phyloP scores from a whole-genome alignment of 2,329 filamentous ascomycete genomes.

The Tolypocladium amazonense region DNA sequence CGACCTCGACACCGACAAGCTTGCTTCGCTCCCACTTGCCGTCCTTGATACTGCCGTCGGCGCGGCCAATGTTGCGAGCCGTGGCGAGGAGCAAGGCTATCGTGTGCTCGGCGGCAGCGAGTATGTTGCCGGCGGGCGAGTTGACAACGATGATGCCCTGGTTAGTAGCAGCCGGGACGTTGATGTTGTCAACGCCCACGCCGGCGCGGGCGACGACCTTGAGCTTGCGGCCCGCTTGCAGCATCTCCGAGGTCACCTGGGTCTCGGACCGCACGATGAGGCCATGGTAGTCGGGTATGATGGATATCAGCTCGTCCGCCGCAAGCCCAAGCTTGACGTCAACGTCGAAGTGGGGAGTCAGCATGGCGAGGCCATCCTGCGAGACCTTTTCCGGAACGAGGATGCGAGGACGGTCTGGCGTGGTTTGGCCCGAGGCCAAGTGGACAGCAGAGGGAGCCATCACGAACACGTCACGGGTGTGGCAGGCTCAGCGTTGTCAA shows the following conservation, averaged over 20 bases:
- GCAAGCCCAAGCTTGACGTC: slow-evolving; percentile 54
- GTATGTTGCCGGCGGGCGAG: slow-evolving; percentile 68
- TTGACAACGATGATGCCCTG: slow-evolving; percentile 74
- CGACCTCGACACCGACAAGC: slow-evolving; percentile 68
- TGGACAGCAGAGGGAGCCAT: slow-evolving; percentile 17
- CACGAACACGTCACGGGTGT: not conserved
- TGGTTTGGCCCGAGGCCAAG: not conserved
- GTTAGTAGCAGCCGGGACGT: slow-evolving; percentile 61
- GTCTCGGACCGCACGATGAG: slow-evolving; percentile 75
- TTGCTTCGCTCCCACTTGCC: slow-evolving; percentile 67
- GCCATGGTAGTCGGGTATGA: slow-evolving; percentile 64
- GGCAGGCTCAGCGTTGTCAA: not conserved
- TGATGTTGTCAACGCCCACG: slow-evolving; percentile 75
- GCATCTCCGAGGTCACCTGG: slow-evolving; percentile 60
- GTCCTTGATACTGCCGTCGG: slow-evolving; percentile 57
- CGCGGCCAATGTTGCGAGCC: slow-evolving; percentile 63
- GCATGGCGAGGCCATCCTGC: slow-evolving; percentile 61
- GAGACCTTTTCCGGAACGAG: slow-evolving; percentile 75
- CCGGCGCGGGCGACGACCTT: slow-evolving; percentile 73
- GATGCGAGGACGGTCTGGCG: slow-evolving; percentile 30
- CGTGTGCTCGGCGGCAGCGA: slow-evolving; percentile 70
- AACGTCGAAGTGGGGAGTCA: slow-evolving; percentile 57
- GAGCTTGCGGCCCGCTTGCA: slow-evolving; percentile 55
- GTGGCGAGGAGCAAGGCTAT: slow-evolving; percentile 64
- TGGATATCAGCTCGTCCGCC: slow-evolving; percentile 49